Evolutionary conservation across 192 early-diverging fungal species (phyloP).

Genomic region (Coemansia sp.): DNA sequence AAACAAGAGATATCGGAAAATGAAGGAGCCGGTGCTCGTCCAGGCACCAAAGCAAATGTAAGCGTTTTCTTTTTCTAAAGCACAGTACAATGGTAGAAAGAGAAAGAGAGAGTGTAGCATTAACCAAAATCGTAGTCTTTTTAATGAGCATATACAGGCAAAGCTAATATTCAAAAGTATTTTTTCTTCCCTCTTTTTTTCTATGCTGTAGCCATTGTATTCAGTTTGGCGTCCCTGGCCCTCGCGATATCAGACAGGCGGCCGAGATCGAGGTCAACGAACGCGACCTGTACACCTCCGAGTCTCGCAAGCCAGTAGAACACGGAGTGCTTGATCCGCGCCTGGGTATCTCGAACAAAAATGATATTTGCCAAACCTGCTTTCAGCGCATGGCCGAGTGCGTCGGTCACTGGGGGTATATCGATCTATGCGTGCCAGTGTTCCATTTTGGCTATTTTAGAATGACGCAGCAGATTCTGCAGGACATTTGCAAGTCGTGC

Average conservation of each 20-base stretch:
- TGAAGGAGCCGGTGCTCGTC: conserved; percentile 79
- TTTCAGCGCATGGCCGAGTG: conserved; percentile 83
- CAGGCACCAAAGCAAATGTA: conserved; percentile 77
- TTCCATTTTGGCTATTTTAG: conserved; percentile 99
- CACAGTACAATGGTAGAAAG: no score
- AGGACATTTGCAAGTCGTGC: conserved; percentile 97
- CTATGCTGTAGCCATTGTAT: conserved; percentile 72
- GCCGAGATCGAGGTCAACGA: conserved; percentile 90
- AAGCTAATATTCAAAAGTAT: no score
- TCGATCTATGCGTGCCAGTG: conserved; percentile 89
- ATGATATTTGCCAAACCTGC: conserved; percentile 87
- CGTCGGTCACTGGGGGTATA: conserved; percentile 94
- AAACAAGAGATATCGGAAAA: conserved; percentile 22
- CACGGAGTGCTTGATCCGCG: conserved; percentile 89
- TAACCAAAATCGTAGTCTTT: no score
- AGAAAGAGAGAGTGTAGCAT: no score
- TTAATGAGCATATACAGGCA: background rate
- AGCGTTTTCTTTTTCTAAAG: conserved; percentile 4
- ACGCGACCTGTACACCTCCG: conserved; percentile 76
- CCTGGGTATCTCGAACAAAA: conserved; percentile 85
- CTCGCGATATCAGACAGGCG: conserved; percentile 83
- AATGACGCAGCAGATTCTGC: conserved; percentile 81
- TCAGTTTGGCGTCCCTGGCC: conserved; percentile 92
- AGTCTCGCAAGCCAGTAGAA: conserved; percentile 72
- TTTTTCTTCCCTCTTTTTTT: background rate